These are phyloP conservation scores for Astragalus glycyphyllos DNA, from an alignment of 306 rosid genomes.

Conservation along the genomic window DNA sequence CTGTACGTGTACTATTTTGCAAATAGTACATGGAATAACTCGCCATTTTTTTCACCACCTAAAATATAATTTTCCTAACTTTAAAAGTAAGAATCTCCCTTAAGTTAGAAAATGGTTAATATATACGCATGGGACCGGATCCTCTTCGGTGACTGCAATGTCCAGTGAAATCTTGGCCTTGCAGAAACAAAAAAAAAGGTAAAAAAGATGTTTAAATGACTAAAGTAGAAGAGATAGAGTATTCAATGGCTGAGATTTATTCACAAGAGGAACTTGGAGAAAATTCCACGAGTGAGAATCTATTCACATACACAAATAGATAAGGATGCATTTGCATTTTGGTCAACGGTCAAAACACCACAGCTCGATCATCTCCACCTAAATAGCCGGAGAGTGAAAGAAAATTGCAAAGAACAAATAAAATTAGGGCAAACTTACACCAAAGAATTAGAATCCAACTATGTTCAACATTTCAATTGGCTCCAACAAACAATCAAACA, in stretches of 20 bases:
- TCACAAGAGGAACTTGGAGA: too few relatives aligned
- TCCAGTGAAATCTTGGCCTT: too few relatives aligned
- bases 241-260: too few relatives aligned
- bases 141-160: too few relatives aligned
- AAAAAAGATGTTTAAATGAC: too few relatives aligned
- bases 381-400: slow-evolving; percentile 19
- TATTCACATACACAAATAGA: not conserved
- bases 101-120: not conserved
- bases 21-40: too few relatives aligned
- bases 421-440: not conserved
- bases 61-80: too few relatives aligned
- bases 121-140: not conserved
- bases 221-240: too few relatives aligned
- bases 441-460: not conserved
- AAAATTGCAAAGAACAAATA: slow-evolving; percentile 4
- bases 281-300: too few relatives aligned
- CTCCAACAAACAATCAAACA: not conserved
- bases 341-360: not conserved
- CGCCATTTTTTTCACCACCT: too few relatives aligned
- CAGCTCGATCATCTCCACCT: not conserved
- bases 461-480: not conserved
- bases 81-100: not conserved
- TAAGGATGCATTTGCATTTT: slow-evolving; percentile 22
- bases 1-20: too few relatives aligned
- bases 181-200: too few relatives aligned